phyloP scores from a whole-genome alignment of 768 basidiomycete species.

The Pisolithus microcarpus region DNA sequence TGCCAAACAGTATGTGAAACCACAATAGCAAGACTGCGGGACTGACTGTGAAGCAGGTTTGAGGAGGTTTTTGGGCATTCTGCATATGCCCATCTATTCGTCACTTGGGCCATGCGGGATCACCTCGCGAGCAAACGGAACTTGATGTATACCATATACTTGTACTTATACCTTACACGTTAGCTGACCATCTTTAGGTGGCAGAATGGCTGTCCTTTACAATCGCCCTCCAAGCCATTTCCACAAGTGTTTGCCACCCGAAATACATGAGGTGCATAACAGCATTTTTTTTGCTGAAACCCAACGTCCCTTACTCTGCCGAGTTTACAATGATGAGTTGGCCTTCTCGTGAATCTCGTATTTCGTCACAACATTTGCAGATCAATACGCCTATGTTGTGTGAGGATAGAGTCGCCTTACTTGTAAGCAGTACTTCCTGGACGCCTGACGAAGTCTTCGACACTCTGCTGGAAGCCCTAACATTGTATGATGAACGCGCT shows the following conservation, averaged over 20 bases:
- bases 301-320: conserved; percentile 49
- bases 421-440: conserved; percentile 95
- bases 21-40: too few relatives aligned
- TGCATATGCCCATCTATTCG: conserved; percentile 90
- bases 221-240: conserved; percentile 89
- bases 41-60: too few relatives aligned
- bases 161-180: not conserved
- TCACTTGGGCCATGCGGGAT: conserved; percentile 84
- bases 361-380: conserved; percentile 10
- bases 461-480: conserved; percentile 71
- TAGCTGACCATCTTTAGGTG: conserved; percentile 39
- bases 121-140: conserved; percentile 66
- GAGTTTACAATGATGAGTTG: conserved; percentile 46
- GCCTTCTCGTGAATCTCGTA: conserved; percentile 20
- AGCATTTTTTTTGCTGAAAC: conserved; percentile 45
- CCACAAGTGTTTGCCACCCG: conserved; percentile 57
- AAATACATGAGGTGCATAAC: conserved; percentile 62
- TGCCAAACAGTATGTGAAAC: too few relatives aligned
- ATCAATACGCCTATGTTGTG: conserved; percentile 43
- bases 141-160: conserved; percentile 45
- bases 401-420: conserved; percentile 70
- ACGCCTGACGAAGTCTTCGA: conserved; percentile 95
- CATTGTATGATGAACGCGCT: conserved; percentile 59
- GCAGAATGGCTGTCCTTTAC: conserved; percentile 70
- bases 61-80: conserved; percentile 84